Evolutionary conservation across 345 rosid genomes (phyloP), one percentile per base, ranked within the genome.

Genomic region (Salix koriyanagi): DNA sequence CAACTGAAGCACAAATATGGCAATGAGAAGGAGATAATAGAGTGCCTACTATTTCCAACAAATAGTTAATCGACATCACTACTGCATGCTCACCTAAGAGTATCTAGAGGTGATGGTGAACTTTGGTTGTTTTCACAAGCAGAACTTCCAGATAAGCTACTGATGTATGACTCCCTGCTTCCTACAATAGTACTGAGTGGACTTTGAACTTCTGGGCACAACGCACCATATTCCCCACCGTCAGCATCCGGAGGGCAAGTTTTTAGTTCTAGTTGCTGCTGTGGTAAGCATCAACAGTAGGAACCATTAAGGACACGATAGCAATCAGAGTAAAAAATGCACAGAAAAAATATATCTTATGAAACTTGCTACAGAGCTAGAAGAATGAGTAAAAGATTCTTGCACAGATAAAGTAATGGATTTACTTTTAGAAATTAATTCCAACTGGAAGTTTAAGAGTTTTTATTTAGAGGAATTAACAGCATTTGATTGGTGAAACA

Each of bases 161-260:
- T 88, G 54, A 71, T 81, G 84, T 88, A 39, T 67, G 84, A 77
- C 28, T 46, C 61, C 42, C 72, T 79, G 60, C 82, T 80, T 69
- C 60, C 81, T 69, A 70, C 69, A 77, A 79, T 75, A 77, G 52
- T 75, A 34, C 37, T 81, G 36, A 61, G 21, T 75, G 92, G 89
- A 81, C 86, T 91, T 83, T 86, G 87, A 81, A 76, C 77, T 74
- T 89, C 91, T 62, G 75, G 75, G 80, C 77, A 30, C 39, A 64
- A 19, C 68, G 81, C 81, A 77, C 82, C 77, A 76, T 69, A 67
- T 62, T 44, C 79, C 77, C 46, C 85, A 74, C 58, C 76, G 3
- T 34, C 75, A 66, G 79, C 69, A 78, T 79, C 77, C 60, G 84
- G 80, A 15, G 42, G 79, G 15, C 66, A 37, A 73, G 19, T 25